Evolutionary conservation across 1,284 basidiomycete species (phyloP), one percentile per base, ranked within the genome.

Genomic region (Fomitopsis pinicola): DNA sequence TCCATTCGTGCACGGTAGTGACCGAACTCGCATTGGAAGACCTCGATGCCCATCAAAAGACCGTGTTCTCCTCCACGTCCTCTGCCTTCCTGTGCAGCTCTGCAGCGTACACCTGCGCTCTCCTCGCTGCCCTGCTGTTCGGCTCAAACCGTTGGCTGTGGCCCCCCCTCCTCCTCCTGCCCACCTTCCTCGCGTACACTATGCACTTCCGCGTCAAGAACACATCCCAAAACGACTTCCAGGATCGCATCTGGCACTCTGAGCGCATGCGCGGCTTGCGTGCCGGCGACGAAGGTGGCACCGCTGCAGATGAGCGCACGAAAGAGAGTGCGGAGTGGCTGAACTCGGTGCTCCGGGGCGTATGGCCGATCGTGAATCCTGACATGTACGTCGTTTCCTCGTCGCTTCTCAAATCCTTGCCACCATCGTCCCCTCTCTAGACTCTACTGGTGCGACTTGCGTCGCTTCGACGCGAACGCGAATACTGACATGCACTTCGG

Each of bases 251-350:
- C 22, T 77, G 75, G 76, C 72, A 76, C 46, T 67, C 75, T 0
- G 76, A 78, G 62, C 72, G 76, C 14, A 66, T 71, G 58, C 74
- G 76, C n/a, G 76, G 76, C 6, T 60, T 75, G 36, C 63, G 64
- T 2, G 75, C 74, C 0, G 75, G 75, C 6, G 64, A 67, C 2
- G 74, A 77, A 53, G 74, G 73, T 0, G 66, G 68, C 33, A 68
- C 73, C 5, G 64, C 59, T 2, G 66, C 62, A n/a, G 68, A 73
- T 22, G 76, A 75, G 59, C 68, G 74, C 19, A 69, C 70, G 35
- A 70, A 71, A 33, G 77, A 78, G 67, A 77, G 76, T 57, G 73
- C 73, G 15, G 77, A 78, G 57, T 78, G 77, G 77, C 66, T 72
- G 28, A 78, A 78, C 59, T 65, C 72, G 19, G 48, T 78, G 14